Conservation (phyloP, 176 grass and related monocot genomes). For the Zoysia japonica region DNA sequence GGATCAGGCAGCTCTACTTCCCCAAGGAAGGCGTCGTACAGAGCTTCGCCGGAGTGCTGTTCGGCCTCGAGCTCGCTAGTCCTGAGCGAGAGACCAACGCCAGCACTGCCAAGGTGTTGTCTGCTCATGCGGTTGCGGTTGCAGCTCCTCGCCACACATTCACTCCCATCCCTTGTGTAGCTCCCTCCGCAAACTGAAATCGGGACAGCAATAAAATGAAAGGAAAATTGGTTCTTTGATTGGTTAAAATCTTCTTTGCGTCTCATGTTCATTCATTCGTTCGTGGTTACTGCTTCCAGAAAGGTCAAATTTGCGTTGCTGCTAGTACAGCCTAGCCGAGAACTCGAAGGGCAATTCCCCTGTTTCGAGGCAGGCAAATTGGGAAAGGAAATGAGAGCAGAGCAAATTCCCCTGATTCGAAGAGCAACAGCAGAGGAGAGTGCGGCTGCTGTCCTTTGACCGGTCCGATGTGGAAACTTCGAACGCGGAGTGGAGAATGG, state of each 20-base stretch:
- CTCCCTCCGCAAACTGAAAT: not conserved
- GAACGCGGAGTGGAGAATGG: not conserved
- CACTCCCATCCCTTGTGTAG: not conserved
- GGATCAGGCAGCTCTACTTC: slow-evolving; percentile 63
- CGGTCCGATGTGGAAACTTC: not conserved
- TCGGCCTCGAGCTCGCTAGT: slow-evolving; percentile 44
- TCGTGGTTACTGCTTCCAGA: not conserved
- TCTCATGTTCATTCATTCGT: not conserved
- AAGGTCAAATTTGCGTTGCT: not conserved
- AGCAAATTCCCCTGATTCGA: too few species aligned
- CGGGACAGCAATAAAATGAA: not conserved
- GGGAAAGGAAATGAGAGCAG: not conserved
- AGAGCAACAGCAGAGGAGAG: not conserved
- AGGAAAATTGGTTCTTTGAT: slow-evolving; percentile 25
- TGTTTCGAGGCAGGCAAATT: not conserved
- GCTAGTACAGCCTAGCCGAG: not conserved
- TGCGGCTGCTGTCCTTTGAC: not conserved
- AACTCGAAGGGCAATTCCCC: not conserved
- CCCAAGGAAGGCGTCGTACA: not conserved
- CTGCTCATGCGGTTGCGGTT: not conserved
- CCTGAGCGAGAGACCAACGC: not conserved
- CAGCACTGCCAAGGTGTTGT: not conserved
- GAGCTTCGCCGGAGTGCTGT: slow-evolving; percentile 54
- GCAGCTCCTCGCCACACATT: not conserved
- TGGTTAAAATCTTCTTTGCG: not conserved